phyloP scores from a whole-genome alignment of 495 filamentous ascomycete species.

The Neurospora sp. region DNA sequence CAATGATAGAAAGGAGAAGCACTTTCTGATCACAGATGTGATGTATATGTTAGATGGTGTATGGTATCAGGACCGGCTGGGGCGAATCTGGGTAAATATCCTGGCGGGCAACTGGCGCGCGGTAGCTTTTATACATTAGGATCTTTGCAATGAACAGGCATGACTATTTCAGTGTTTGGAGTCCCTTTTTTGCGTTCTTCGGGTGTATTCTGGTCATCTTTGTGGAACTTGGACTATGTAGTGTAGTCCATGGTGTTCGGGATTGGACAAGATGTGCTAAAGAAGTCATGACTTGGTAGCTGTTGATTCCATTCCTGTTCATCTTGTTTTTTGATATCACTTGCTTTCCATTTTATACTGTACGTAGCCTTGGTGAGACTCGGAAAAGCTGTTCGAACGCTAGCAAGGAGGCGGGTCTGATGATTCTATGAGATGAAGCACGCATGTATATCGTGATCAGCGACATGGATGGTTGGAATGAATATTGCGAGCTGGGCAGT shows the following conservation, averaged over 20 bases:
- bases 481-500: neutral
- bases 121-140: neutral
- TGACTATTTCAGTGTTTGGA: neutral
- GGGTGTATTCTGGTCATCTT: neutral
- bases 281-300: neutral
- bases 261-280: neutral
- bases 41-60: neutral
- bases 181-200: neutral
- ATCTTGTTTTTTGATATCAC: no score
- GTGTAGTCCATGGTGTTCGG: neutral
- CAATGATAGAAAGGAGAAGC: neutral
- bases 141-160: neutral
- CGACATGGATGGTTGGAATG: neutral
- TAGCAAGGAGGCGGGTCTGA: neutral
- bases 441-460: neutral
- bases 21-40: neutral
- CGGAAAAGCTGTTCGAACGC: neutral
- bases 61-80: neutral
- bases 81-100: neutral
- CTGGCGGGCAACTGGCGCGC: neutral
- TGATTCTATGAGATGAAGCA: neutral
- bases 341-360: neutral
- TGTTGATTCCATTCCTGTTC: neutral
- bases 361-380: neutral
- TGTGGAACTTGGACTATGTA: neutral